phyloP scores from a whole-genome alignment of 2,329 filamentous ascomycete genomes.

The Paraphaeosphaeria sporulosa region DNA sequence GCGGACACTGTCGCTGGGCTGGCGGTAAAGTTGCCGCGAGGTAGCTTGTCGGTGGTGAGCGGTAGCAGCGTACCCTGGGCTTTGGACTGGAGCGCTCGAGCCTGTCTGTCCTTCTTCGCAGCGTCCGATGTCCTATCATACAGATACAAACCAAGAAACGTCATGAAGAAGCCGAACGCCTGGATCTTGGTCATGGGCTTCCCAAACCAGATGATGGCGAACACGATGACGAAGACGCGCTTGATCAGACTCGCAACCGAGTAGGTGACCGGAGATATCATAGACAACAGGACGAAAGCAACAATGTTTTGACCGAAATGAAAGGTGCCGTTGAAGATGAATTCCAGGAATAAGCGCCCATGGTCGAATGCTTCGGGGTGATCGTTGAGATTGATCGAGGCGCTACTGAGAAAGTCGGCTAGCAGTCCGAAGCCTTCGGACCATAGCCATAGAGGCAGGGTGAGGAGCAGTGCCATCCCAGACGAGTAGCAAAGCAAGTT shows the following conservation, averaged over 20 bases:
- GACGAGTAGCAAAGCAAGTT: constrained; percentile 98
- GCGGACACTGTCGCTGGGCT: constrained; percentile 47
- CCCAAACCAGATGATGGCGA: constrained; percentile 96
- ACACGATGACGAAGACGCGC: constrained; percentile 93
- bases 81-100: constrained; percentile 69
- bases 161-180: constrained; percentile 83
- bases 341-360: constrained; percentile 74
- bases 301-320: constrained; percentile 97
- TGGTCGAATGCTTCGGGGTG: constrained; percentile 76
- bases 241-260: constrained; percentile 96
- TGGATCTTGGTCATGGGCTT: constrained; percentile 86
- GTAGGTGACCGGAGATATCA: constrained; percentile 96
- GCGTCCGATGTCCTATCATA: constrained; percentile 93
- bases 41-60: constrained; percentile 54
- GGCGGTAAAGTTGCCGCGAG: constrained; percentile 47
- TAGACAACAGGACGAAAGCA: constrained; percentile 88
- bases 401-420: constrained; percentile 79
- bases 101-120: constrained; percentile 85
- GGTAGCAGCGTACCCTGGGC: constrained; percentile 72
- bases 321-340: constrained; percentile 94
- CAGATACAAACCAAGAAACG: constrained; percentile 90
- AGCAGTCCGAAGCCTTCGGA: constrained; percentile 83
- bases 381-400: constrained; percentile 77
- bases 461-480: constrained; percentile 87
- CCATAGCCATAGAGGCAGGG: constrained; percentile 91